These are phyloP conservation scores for Abrus precatorius DNA, from an alignment of 306 rosid genomes.

Conservation along the genomic window DNA sequence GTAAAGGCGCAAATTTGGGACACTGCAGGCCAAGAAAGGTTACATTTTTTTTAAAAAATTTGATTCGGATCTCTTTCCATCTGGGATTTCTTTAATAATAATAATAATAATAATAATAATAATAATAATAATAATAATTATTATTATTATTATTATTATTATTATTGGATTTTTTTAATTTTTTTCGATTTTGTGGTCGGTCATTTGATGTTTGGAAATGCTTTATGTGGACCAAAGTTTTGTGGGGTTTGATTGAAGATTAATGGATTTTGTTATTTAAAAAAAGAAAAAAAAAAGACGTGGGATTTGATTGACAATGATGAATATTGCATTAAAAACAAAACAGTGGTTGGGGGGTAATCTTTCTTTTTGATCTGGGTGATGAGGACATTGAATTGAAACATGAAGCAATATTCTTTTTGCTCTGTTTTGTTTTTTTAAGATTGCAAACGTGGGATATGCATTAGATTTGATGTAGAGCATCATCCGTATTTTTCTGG, in stretches of 20 bases:
- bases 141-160: no score
- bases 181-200: not conserved
- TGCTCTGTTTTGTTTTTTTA: not conserved
- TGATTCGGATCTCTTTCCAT: conserved; percentile 27
- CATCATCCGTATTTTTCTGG: conserved; percentile 7
- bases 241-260: conserved; percentile 32
- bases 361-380: conserved; percentile 40
- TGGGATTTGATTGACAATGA: conserved; percentile 44
- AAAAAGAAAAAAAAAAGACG: no score
- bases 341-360: not conserved
- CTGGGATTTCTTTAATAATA: not conserved
- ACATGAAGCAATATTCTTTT: not conserved
- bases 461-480: conserved; percentile 20
- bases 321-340: not conserved
- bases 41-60: not conserved
- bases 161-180: not conserved
- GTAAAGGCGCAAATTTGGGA: conserved; percentile 96
- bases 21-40: conserved; percentile 95
- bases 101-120: no score
- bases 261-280: not conserved
- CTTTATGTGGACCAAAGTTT: conserved; percentile 13
- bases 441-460: conserved; percentile 18
- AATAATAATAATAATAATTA: no score
- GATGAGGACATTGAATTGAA: not conserved
- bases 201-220: conserved; percentile 24